Evolutionary conservation across 192 early-diverging fungal species (phyloP).

Genomic region (Backusella mclennaniae): DNA sequence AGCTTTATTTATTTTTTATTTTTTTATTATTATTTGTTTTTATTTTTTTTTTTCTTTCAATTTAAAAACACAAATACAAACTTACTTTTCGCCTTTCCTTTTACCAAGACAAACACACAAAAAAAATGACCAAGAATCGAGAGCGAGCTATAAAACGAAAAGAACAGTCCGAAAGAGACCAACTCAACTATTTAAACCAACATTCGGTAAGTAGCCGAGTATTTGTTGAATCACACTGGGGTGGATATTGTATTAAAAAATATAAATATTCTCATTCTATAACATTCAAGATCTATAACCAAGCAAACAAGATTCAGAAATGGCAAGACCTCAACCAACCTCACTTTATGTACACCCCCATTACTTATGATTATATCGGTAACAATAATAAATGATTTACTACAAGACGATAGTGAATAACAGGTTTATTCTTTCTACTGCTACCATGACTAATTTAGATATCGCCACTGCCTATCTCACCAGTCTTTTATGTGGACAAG

Average conservation of each 20-base stretch:
- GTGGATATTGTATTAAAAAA: background rate
- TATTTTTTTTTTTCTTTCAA: background rate
- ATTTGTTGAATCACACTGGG: background rate
- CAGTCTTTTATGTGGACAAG: slow-evolving; percentile 41
- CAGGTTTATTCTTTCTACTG: background rate
- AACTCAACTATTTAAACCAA: slow-evolving; percentile 24
- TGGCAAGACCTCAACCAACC: slow-evolving; percentile 37
- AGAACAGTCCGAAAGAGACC: slow-evolving; percentile 37
- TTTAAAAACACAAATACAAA: background rate
- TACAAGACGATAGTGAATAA: background rate
- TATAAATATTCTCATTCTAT: background rate
- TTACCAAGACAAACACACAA: background rate
- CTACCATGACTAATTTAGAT: slow-evolving; percentile 29
- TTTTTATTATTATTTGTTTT: background rate
- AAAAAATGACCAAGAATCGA: slow-evolving; percentile 19
- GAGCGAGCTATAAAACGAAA: slow-evolving; percentile 24
- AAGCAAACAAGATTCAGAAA: slow-evolving; percentile 35
- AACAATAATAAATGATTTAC: background rate
- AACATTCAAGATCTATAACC: slow-evolving; percentile 28
- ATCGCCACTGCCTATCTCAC: slow-evolving; percentile 46
- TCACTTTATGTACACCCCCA: slow-evolving; percentile 28
- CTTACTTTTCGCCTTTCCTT: background rate
- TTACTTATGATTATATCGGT: slow-evolving; percentile 52
- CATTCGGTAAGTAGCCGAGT: slow-evolving; percentile 26
- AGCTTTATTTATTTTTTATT: background rate